Conservation (phyloP, 768 basidiomycete species). For the Suillus brevipes region DNA sequence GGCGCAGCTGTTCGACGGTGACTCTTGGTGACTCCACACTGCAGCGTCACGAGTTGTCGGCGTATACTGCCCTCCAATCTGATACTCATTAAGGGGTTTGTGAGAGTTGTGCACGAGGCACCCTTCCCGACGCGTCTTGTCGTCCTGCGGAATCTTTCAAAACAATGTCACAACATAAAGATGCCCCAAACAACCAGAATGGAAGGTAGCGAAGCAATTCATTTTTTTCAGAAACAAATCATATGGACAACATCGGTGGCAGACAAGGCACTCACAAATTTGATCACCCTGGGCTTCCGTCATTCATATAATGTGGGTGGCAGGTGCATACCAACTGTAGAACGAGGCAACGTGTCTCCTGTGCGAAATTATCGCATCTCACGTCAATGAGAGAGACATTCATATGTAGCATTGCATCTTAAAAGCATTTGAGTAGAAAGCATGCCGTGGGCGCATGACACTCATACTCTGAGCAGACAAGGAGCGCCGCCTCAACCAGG, state of each 20-base stretch:
- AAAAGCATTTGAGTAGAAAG: not conserved
- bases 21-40: not conserved
- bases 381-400: not conserved
- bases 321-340: not conserved
- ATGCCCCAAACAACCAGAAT: not conserved
- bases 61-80: not conserved
- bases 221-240: not conserved
- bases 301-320: slow-evolving; percentile 3
- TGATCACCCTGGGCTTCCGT: not conserved
- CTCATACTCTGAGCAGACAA: not conserved
- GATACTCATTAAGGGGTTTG: slow-evolving; percentile 3
- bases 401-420: not conserved
- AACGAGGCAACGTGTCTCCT: not conserved
- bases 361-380: not conserved
- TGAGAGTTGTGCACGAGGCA: not conserved
- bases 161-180: not conserved
- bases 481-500: not conserved
- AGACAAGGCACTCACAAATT: slow-evolving; percentile 2
- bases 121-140: not conserved
- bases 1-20: not conserved
- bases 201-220: not conserved
- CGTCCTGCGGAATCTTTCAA: not conserved
- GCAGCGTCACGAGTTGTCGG: not conserved
- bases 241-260: not conserved
- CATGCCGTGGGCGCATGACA: not conserved